A percentile compares a stretch with the other conserved stretches of the same genome.
phyloP scores from a whole-genome alignment of 2,329 filamentous ascomycete genomes.

The Epichloe scottii region DNA sequence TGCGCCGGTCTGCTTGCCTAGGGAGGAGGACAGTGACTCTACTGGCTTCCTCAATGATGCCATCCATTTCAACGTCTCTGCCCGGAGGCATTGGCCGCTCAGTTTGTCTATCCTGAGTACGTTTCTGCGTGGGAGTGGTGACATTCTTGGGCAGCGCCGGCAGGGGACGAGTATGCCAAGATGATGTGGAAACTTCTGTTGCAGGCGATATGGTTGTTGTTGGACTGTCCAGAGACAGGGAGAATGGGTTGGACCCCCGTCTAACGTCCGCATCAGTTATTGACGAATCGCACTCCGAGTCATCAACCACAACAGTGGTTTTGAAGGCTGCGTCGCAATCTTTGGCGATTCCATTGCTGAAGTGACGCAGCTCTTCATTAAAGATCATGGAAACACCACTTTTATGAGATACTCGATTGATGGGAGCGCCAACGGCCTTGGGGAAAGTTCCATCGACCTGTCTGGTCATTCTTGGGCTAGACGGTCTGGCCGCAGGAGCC shows the following conservation, averaged over 20 bases:
- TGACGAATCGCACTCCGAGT: conserved; percentile 21
- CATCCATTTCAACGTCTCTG: conserved; percentile 11
- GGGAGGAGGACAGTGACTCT: conserved; percentile 19
- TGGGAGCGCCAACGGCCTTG: conserved; percentile 13
- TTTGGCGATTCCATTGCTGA: conserved; percentile 74
- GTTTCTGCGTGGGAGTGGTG: conserved; percentile 9
- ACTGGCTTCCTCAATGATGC: conserved; percentile 14
- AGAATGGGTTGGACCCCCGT: conserved; percentile 29
- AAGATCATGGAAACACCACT: conserved; percentile 23
- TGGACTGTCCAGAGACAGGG: conserved; percentile 26
- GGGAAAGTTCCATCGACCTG: conserved; percentile 13
- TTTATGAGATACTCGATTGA: conserved; percentile 5
- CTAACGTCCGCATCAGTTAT: conserved; percentile 19
- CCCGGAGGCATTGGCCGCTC: conserved; percentile 15
- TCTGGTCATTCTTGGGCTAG: conserved; percentile 18
- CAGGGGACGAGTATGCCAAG: conserved; percentile 37
- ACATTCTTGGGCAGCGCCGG: conserved; percentile 33
- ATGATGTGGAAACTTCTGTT: conserved; percentile 17
- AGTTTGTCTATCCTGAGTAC: conserved; percentile 9
- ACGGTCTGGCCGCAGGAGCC: conserved; percentile 10
- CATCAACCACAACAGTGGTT: conserved; percentile 37
- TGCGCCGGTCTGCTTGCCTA: conserved; percentile 29
- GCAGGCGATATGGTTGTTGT: conserved; percentile 15
- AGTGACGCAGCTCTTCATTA: conserved; percentile 69
- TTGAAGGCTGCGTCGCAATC: conserved; percentile 91